phyloP scores from a whole-genome alignment of 108 stramenopile species.

The Cylindrotheca closterium region DNA sequence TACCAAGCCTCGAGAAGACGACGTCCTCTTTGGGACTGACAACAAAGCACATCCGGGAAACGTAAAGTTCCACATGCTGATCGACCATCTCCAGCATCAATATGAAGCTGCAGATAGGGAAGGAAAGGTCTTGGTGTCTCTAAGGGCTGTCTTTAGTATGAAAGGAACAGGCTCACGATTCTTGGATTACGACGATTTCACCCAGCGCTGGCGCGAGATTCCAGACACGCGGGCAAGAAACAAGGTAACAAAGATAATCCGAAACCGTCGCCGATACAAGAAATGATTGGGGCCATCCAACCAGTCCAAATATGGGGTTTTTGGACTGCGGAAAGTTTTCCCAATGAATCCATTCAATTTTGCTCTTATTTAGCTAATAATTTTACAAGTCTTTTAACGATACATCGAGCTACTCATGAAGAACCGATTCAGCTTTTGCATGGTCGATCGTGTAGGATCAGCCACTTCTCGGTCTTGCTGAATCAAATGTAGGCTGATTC shows the following conservation, averaged over 20 bases:
- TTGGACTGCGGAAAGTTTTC: too few relatives aligned
- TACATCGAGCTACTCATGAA: slow-evolving; percentile 59
- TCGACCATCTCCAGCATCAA: not conserved
- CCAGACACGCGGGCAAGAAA: not conserved
- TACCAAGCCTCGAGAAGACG: too few relatives aligned
- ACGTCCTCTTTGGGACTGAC: not conserved
- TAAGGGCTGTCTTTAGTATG: not conserved
- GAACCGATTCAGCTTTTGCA: slow-evolving; percentile 78
- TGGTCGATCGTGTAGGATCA: slow-evolving; percentile 63
- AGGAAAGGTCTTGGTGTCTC: not conserved
- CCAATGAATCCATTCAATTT: too few relatives aligned
- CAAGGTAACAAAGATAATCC: not conserved
- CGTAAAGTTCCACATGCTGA: not conserved
- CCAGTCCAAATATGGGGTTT: not conserved
- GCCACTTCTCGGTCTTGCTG: slow-evolving; percentile 62
- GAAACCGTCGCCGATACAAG: not conserved
- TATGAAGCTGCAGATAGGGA: not conserved
- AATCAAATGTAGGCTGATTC: slow-evolving; percentile 58
- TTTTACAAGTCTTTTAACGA: too few relatives aligned
- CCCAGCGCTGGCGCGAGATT: not conserved
- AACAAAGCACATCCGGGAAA: not conserved
- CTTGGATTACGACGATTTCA: not conserved
- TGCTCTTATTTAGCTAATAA: too few relatives aligned
- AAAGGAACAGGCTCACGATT: not conserved
- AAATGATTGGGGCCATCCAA: not conserved